Evolutionary conservation across 352 stramenopile species (phyloP).

Genomic region (Phytophthora europaea): DNA sequence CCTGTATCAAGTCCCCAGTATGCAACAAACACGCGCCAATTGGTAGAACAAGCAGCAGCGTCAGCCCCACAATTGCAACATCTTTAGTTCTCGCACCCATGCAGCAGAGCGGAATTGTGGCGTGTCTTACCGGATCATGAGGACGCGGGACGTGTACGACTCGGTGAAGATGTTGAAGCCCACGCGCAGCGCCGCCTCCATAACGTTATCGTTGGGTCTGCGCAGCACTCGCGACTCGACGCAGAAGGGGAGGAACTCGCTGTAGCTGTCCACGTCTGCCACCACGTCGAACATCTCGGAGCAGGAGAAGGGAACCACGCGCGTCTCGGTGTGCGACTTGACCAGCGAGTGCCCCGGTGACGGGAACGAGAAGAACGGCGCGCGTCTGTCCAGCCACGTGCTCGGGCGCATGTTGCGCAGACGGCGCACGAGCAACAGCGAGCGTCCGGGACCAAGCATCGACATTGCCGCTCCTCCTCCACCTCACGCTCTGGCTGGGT

Average conservation of each 20-base stretch:
- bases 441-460: slow-evolving; percentile 30
- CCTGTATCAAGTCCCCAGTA: slow-evolving; percentile 27
- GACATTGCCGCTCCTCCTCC: slow-evolving; percentile 4
- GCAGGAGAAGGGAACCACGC: slow-evolving; percentile 79
- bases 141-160: slow-evolving; percentile 83
- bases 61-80: slow-evolving; percentile 3
- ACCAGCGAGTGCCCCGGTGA: slow-evolving; percentile 59
- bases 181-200: slow-evolving; percentile 77
- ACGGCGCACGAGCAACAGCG: slow-evolving; percentile 6
- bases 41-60: background rate
- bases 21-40: background rate
- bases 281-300: slow-evolving; percentile 88
- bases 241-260: slow-evolving; percentile 86
- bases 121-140: slow-evolving; percentile 71
- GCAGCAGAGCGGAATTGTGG: background rate
- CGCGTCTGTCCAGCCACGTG: slow-evolving; percentile 18
- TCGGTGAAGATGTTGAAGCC: slow-evolving; percentile 89
- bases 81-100: background rate
- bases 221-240: slow-evolving; percentile 81
- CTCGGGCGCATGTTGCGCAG: slow-evolving; percentile 13
- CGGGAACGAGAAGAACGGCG: slow-evolving; percentile 70
- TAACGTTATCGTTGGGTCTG: slow-evolving; percentile 78
- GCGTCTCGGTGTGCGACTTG: slow-evolving; percentile 80
- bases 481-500: background rate
- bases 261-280: slow-evolving; percentile 75